phyloP scores from a whole-genome alignment of 805 yeast genomes.

The Candida coleopterorum region DNA sequence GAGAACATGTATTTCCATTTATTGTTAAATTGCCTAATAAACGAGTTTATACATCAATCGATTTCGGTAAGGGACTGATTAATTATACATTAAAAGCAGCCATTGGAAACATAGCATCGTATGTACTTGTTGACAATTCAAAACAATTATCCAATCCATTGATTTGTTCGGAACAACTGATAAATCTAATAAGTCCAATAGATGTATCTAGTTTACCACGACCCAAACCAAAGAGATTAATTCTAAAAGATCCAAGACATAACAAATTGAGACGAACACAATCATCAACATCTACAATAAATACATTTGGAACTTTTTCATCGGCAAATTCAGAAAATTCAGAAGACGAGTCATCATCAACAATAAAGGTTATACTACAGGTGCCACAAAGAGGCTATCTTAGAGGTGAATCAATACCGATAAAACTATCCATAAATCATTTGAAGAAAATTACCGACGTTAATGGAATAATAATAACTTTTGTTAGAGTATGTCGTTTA shows the following conservation, averaged over 20 bases:
- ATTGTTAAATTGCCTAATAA: constrained; percentile 74
- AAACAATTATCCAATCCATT: constrained; percentile 22
- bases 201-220: constrained; percentile 65
- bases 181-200: constrained; percentile 66
- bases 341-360: not conserved
- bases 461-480: constrained; percentile 71
- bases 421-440: constrained; percentile 63
- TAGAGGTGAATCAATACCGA: constrained; percentile 75
- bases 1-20: constrained; percentile 87
- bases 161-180: constrained; percentile 49
- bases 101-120: constrained; percentile 19
- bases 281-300: constrained; percentile 9
- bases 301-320: constrained; percentile 7
- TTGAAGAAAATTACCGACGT: constrained; percentile 64
- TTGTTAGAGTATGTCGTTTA: constrained; percentile 71
- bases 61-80: constrained; percentile 84
- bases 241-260: constrained; percentile 49
- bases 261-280: constrained; percentile 7
- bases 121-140: constrained; percentile 2
- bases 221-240: constrained; percentile 62
- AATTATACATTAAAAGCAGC: constrained; percentile 58
- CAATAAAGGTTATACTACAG: constrained; percentile 33
- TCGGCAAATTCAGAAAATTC: constrained; percentile 16
- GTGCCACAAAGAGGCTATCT: constrained; percentile 63
- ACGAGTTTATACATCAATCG: constrained; percentile 67